Conservation (phyloP, 2,329 filamentous ascomycete species). For the Pestalotiopsis sp. region DNA sequence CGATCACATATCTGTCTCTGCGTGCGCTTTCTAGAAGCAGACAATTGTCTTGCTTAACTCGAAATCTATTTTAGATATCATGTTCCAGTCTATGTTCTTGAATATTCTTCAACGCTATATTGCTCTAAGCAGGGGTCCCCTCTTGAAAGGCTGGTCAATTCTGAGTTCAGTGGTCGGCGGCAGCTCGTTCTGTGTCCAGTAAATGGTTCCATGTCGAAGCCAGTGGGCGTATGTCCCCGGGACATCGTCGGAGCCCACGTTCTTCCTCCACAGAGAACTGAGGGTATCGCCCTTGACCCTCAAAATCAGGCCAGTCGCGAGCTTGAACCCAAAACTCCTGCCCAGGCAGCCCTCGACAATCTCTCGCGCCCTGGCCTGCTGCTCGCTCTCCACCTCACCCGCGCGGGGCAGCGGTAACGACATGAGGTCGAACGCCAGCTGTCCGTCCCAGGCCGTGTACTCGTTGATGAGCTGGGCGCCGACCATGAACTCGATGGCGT, state of each 20-base stretch:
- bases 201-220: constrained; percentile 51
- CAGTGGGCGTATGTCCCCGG: constrained; percentile 57
- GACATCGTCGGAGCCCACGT: constrained; percentile 50
- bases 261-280: constrained; percentile 54
- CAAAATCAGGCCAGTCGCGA: constrained; percentile 57
- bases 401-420: constrained; percentile 40
- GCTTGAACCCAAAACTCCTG: constrained; percentile 56
- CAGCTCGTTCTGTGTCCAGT: constrained; percentile 47
- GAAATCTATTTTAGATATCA: background rate
- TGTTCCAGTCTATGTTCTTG: background rate
- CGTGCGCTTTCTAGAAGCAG: no score
- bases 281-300: constrained; percentile 51
- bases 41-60: no score
- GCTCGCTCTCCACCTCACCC: constrained; percentile 41
- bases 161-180: constrained; percentile 37
- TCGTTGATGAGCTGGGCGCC: constrained; percentile 56
- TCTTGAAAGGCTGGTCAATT: constrained; percentile 39
- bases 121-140: constrained; percentile 33
- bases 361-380: constrained; percentile 49
- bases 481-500: constrained; percentile 51
- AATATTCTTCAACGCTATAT: background rate
- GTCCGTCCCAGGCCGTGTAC: constrained; percentile 53
- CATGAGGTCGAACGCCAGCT: constrained; percentile 52
- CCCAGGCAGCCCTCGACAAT: constrained; percentile 54
- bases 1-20: no score